Evolutionary conservation across 495 filamentous ascomycete species (phyloP).

Genomic region (Neurospora sublineolata): DNA sequence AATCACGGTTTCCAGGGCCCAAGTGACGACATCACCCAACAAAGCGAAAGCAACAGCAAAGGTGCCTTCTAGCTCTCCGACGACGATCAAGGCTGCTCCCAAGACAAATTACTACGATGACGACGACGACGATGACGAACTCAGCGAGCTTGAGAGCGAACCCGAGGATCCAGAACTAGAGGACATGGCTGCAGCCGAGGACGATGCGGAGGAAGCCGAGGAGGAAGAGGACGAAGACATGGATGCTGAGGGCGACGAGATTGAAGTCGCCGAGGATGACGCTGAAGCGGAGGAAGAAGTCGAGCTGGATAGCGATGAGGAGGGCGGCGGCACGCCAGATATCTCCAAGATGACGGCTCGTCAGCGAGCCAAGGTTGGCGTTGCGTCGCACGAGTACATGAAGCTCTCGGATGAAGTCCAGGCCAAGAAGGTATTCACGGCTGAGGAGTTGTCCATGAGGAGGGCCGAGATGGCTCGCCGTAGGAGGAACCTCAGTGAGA

Average conservation of each 20-base stretch:
- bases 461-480: conserved; percentile 92
- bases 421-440: conserved; percentile 84
- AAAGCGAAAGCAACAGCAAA: conserved; percentile 9
- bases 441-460: conserved; percentile 90
- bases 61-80: conserved; percentile 1
- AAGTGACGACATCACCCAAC: conserved; percentile 12
- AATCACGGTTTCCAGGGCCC: conserved; percentile 33
- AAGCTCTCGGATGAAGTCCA: conserved; percentile 89
- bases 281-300: conserved; percentile 47
- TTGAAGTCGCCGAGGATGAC: conserved; percentile 45
- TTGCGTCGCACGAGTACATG: conserved; percentile 44
- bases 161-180: conserved; percentile 29
- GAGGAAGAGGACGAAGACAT: conserved; percentile 39
- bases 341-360: conserved; percentile 78
- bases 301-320: conserved; percentile 56
- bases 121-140: conserved; percentile 37
- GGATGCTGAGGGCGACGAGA: conserved; percentile 53
- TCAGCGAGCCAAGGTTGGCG: conserved; percentile 64
- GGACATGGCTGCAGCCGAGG: conserved; percentile 41
- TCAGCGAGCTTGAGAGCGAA: conserved; percentile 38
- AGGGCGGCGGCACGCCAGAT: conserved; percentile 55
- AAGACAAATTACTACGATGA: conserved; percentile 31
- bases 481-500: conserved; percentile 91
- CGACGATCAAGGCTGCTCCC: conserved; percentile 5
- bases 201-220: conserved; percentile 30